These are phyloP conservation scores for Drosera capensis DNA, from an alignment of 148 eudicot genomes.

Conservation along the genomic window DNA sequence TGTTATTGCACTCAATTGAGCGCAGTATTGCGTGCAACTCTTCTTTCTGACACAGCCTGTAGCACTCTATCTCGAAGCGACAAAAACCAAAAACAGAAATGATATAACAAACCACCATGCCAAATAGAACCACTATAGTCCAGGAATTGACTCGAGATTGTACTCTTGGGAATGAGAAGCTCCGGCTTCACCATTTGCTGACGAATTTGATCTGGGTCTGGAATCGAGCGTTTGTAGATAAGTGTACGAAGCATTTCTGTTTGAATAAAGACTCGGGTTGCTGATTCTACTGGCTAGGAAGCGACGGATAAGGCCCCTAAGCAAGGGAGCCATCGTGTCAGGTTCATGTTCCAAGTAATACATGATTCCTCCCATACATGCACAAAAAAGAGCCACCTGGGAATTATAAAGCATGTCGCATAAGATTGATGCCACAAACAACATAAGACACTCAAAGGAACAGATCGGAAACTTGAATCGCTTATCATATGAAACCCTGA, in stretches of 20 bases:
- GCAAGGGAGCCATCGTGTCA: slow-evolving; percentile 90
- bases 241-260: slow-evolving; percentile 40
- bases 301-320: slow-evolving; percentile 74
- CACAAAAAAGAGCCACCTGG: slow-evolving; percentile 92
- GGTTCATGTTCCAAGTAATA: slow-evolving; percentile 88
- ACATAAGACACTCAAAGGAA: too few species aligned
- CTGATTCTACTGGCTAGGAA: slow-evolving; percentile 84
- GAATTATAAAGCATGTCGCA: neutral
- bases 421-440: too few species aligned
- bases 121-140: slow-evolving; percentile 26
- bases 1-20: too few species aligned
- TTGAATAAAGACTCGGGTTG: slow-evolving; percentile 48
- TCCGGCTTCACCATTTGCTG: slow-evolving; percentile 23
- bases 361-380: slow-evolving; percentile 94
- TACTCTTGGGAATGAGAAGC: slow-evolving; percentile 38
- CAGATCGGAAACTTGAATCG: too few species aligned
- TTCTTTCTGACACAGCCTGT: too few species aligned
- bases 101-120: too few species aligned
- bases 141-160: slow-evolving; percentile 78
- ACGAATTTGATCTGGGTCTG: slow-evolving; percentile 30
- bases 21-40: too few species aligned
- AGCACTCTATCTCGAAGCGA: too few species aligned
- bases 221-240: slow-evolving; percentile 53
- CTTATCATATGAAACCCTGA: too few species aligned
- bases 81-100: too few species aligned